Percentiles rank a stretch among this genome's conserved stretches.
These are phyloP conservation scores for Fusarium compactum DNA, from an alignment of 2,329 filamentous ascomycete species.

Conservation along the genomic window DNA sequence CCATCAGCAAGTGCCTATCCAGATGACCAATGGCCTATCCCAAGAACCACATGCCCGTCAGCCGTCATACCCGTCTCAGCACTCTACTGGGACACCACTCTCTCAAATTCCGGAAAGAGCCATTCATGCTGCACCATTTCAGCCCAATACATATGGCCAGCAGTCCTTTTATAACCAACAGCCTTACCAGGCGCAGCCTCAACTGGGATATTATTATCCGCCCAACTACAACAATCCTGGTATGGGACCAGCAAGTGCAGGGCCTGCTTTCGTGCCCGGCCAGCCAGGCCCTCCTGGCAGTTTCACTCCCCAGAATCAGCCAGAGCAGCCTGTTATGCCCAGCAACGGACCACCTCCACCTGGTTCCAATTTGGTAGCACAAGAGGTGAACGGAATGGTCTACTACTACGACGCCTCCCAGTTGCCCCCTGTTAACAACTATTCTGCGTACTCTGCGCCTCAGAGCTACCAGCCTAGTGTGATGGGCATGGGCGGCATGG, in stretches of 20 bases:
- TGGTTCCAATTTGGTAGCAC: conserved; percentile 71
- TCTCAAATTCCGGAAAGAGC: conserved; percentile 94
- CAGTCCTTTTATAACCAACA: conserved; percentile 70
- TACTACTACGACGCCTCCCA: conserved; percentile 92
- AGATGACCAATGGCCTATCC: conserved; percentile 69
- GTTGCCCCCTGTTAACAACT: conserved; percentile 66
- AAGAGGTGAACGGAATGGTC: conserved; percentile 95
- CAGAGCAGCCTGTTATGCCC: conserved; percentile 53
- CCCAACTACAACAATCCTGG: conserved; percentile 61
- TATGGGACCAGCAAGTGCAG: conserved; percentile 64
- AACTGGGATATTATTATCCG: conserved; percentile 77
- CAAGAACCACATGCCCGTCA: conserved; percentile 75
- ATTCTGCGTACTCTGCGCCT: conserved; percentile 61
- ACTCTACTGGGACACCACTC: conserved; percentile 81
- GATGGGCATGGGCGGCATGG: conserved; percentile 83
- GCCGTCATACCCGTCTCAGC: conserved; percentile 76
- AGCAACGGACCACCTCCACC: conserved; percentile 45
- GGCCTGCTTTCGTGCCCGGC: conserved; percentile 69
- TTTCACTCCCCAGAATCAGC: conserved; percentile 59
- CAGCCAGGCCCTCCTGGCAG: conserved; percentile 60
- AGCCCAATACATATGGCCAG: conserved; percentile 76
- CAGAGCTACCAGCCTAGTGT: conserved; percentile 68
- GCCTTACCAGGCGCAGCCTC: conserved; percentile 53
- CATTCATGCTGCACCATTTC: conserved; percentile 91
- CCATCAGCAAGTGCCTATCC: conserved; percentile 90